Evolutionary conservation across 1,284 basidiomycete genomes (phyloP).

Genomic region (Hypsizygus ulmarius): DNA sequence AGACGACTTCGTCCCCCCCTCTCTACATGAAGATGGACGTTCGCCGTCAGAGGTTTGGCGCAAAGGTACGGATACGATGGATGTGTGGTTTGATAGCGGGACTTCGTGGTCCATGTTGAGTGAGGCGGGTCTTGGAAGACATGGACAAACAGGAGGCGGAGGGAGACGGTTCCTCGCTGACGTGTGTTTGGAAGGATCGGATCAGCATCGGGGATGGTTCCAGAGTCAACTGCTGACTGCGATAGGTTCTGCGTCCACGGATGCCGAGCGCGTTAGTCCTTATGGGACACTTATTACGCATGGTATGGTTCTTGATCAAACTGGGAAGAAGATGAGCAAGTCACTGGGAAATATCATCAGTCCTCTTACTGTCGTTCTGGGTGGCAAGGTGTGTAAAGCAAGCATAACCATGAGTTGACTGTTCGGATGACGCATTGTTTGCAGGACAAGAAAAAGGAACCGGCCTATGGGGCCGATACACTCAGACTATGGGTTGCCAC

Average conservation of each 20-base stretch:
- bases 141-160: no score
- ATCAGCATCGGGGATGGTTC: slow-evolving; percentile 99
- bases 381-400: slow-evolving; percentile 62
- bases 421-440: neutral
- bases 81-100: slow-evolving; percentile 99
- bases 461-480: slow-evolving; percentile 84
- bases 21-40: slow-evolving; percentile 44
- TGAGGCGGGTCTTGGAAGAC: slow-evolving; percentile 36
- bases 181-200: slow-evolving; percentile 92
- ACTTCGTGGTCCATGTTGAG: slow-evolving; percentile 87
- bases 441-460: slow-evolving; percentile 67
- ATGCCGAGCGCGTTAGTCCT: slow-evolving; percentile 48
- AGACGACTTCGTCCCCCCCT: slow-evolving; percentile 77
- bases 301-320: slow-evolving; percentile 93
- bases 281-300: slow-evolving; percentile 90
- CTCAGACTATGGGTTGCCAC: slow-evolving; percentile 92
- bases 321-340: slow-evolving; percentile 98
- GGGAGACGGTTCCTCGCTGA: slow-evolving; percentile 62
- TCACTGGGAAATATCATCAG: slow-evolving; percentile 91
- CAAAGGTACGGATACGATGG: slow-evolving; percentile 93
- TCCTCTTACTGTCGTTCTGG: slow-evolving; percentile 79
- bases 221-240: slow-evolving; percentile 92
- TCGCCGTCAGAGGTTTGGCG: slow-evolving; percentile 49
- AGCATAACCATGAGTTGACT: neutral
- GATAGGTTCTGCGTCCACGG: slow-evolving; percentile 49